Evolutionary conservation across 495 filamentous ascomycete species (phyloP).

Genomic region (Letharia lupina): DNA sequence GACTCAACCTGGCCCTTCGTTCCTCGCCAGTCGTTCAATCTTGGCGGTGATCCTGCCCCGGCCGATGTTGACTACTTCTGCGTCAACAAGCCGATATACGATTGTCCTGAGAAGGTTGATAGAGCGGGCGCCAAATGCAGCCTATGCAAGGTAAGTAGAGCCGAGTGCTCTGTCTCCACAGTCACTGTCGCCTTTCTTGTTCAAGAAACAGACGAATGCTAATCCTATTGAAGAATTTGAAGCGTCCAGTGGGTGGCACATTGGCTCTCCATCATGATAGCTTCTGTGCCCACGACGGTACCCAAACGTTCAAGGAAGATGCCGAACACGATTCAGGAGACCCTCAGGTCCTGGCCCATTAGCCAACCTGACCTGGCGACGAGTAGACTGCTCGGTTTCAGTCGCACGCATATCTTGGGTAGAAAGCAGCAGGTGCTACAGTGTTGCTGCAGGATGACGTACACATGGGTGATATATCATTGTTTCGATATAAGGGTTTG

Average conservation of each 20-base stretch:
- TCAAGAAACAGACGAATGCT: background rate
- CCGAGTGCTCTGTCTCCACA: background rate
- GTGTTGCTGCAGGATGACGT: background rate
- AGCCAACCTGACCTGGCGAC: background rate
- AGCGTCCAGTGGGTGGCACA: background rate
- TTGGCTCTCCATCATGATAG: too few species aligned
- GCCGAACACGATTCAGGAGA: too few species aligned
- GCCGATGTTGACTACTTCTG: background rate
- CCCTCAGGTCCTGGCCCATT: too few species aligned
- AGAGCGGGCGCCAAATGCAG: slow-evolving; percentile 4
- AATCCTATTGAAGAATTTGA: background rate
- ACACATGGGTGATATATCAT: background rate
- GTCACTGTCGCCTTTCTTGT: background rate
- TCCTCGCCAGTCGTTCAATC: background rate
- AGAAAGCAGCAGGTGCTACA: too few species aligned
- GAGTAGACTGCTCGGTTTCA: background rate
- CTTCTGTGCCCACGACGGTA: too few species aligned
- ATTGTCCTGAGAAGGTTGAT: background rate
- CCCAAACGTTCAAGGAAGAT: too few species aligned
- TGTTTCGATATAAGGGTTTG: background rate
- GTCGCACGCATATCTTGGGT: background rate
- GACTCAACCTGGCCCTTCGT: background rate
- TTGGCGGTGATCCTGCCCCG: background rate
- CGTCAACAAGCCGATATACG: background rate
- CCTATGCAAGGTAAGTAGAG: slow-evolving; percentile 3